phyloP scores from a whole-genome alignment of 805 yeast species.

The Blastobotrys attinorum region DNA sequence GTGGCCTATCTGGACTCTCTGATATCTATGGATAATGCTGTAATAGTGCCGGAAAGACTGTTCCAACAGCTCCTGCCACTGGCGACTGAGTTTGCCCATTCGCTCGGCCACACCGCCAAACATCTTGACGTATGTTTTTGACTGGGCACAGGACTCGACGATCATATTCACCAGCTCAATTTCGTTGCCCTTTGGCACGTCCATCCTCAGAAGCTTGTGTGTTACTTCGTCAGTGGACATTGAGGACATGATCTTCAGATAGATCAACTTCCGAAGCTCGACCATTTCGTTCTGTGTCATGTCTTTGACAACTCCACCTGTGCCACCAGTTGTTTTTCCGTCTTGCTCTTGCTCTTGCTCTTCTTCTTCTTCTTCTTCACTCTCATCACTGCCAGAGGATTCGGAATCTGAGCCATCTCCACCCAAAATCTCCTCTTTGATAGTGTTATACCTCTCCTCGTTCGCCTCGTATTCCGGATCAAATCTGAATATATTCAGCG shows the following conservation, averaged over 20 bases:
- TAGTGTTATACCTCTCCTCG: slow-evolving; percentile 40
- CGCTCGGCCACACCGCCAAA: slow-evolving; percentile 72
- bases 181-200: slow-evolving; percentile 34
- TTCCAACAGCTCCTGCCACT: slow-evolving; percentile 54
- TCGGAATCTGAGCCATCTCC: slow-evolving; percentile 25
- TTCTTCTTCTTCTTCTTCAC: slow-evolving; percentile 21
- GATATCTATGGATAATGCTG: slow-evolving; percentile 53
- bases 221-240: slow-evolving; percentile 90
- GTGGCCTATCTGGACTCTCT: slow-evolving; percentile 66
- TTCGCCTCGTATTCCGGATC: slow-evolving; percentile 44
- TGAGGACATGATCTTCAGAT: slow-evolving; percentile 78
- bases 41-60: slow-evolving; percentile 50
- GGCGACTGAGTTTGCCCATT: slow-evolving; percentile 40
- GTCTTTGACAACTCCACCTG: slow-evolving; percentile 41
- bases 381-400: slow-evolving; percentile 16
- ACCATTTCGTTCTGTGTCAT: slow-evolving; percentile 58
- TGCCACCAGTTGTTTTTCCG: background rate
- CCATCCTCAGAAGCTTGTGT: slow-evolving; percentile 62
- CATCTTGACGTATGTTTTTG: slow-evolving; percentile 75
- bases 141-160: slow-evolving; percentile 76
- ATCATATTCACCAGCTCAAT: slow-evolving; percentile 60
- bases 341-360: slow-evolving; percentile 8
- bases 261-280: slow-evolving; percentile 67
- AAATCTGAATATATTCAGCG: slow-evolving; percentile 42
- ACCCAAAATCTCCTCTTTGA: slow-evolving; percentile 41